Percentiles rank a stretch among this genome's conserved stretches.
phyloP scores from a whole-genome alignment of 176 grass and related monocot genomes.

The Thinopyrum elongatum region DNA sequence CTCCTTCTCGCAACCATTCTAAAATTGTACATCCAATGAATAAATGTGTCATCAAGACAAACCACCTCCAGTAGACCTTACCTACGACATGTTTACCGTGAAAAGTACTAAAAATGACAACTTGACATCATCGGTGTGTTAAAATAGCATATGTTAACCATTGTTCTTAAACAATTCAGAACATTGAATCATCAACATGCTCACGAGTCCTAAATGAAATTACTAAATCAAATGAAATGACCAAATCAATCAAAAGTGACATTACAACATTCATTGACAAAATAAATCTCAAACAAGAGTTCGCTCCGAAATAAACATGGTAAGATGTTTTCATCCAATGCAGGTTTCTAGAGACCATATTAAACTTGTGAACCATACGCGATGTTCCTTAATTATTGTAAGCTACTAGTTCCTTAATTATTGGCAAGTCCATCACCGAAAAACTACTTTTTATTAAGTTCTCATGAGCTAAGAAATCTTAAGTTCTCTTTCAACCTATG shows the following conservation, averaged over 20 bases:
- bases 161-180: not conserved
- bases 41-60: not conserved
- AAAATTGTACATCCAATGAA: no score
- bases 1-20: no score
- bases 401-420: conserved; percentile 20
- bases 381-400: conserved; percentile 28
- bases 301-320: conserved; percentile 2
- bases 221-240: not conserved
- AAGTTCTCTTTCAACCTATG: conserved; percentile 10
- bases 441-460: conserved; percentile 17
- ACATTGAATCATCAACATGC: not conserved
- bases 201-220: not conserved
- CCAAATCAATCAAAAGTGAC: not conserved
- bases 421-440: conserved; percentile 24
- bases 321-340: conserved; percentile 25
- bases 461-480: conserved; percentile 40
- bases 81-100: not conserved
- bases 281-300: conserved; percentile 19
- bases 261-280: not conserved
- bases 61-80: not conserved
- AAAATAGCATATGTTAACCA: not conserved
- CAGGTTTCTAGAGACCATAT: conserved; percentile 40
- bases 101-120: not conserved
- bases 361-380: conserved; percentile 38
- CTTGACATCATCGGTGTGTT: not conserved